Percentiles rank a stretch among this genome's conserved stretches.
These are phyloP conservation scores for Colletotrichum sp. DNA, from an alignment of 2,329 filamentous ascomycete genomes.

Conservation along the genomic window DNA sequence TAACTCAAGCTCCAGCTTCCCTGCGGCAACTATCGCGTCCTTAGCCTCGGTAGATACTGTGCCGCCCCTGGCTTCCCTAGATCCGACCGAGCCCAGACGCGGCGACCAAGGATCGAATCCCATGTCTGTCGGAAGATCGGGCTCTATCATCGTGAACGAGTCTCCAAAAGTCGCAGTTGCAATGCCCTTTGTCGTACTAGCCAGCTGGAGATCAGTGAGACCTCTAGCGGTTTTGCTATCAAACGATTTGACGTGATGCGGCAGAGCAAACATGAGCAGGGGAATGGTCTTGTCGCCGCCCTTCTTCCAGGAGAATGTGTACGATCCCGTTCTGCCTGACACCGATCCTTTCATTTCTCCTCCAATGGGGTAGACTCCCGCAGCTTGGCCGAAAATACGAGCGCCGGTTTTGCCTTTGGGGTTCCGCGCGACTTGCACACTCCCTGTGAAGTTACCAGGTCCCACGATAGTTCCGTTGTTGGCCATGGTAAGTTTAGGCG, in stretches of 20 bases:
- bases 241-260: conserved; percentile 78
- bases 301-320: conserved; percentile 71
- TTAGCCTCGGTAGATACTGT: conserved; percentile 52
- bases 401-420: conserved; percentile 57
- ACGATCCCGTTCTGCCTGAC: conserved; percentile 62
- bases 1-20: conserved; percentile 69
- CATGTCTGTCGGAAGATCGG: conserved; percentile 68
- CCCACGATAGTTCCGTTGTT: neutral
- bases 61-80: conserved; percentile 39
- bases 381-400: conserved; percentile 68
- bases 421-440: conserved; percentile 81
- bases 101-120: conserved; percentile 52
- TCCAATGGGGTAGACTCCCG: conserved; percentile 69
- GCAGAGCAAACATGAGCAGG: conserved; percentile 78
- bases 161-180: conserved; percentile 72
- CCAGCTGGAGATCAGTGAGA: conserved; percentile 60
- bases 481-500: conserved; percentile 30
- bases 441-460: conserved; percentile 62
- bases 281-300: conserved; percentile 57
- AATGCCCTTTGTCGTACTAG: conserved; percentile 80
- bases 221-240: conserved; percentile 53
- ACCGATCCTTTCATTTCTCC: conserved; percentile 65
- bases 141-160: conserved; percentile 73
- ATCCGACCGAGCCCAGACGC: conserved; percentile 63
- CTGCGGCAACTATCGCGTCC: conserved; percentile 57